Evolutionary conservation across 768 basidiomycete species (phyloP), one percentile per base, ranked within the genome.

Genomic region (Austroboletus festivus): DNA sequence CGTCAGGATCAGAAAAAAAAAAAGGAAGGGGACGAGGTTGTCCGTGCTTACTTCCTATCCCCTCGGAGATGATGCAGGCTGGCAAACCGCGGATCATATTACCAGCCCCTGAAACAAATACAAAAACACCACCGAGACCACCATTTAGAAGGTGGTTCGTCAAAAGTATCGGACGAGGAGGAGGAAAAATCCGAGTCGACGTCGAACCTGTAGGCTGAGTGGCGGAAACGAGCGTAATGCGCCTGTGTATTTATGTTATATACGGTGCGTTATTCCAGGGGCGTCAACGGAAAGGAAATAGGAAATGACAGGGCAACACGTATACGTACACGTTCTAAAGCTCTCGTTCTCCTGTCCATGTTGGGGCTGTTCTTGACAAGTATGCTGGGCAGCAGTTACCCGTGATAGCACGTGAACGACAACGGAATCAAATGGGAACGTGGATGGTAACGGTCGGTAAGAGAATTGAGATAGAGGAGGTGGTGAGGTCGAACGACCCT

Each of bases 51-150:
- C 44, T 16, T 50, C 44, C 19, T 50, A 56, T 37, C 6, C 38
- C 54, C 54, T 44, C 54, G 56, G 59, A 52, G 22, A 47, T 47
- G 46, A 26, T 26, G 18, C 21, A 18, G 26, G 22, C 57, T 39
- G 50, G 19, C 37, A 46, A 21, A 26, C 38, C 33, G 38, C 41
- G 37, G 37, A 44, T 48, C 37, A 13, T 3, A 21, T 60, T 23
- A 59, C 64, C 64, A 57, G 15, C 59, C 54, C 47, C 47, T 64
- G 53, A 64, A 54, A 46, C 61, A 68, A 0, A 51, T 31, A 13
- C 51, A 55, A 15, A 54, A 50, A 24, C 55, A 55, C 16, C 41
- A 44, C 28, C 41, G 40, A 15, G 38, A 50, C 55, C 61, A 62
- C 59, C 61, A 64, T 19, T 54, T 62, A 26, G 33, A 11, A 4